Percentiles rank a stretch among this genome's conserved stretches.
These are phyloP conservation scores for Austropuccinia psidii DNA, from an alignment of 1,284 basidiomycete genomes.

Conservation along the genomic window DNA sequence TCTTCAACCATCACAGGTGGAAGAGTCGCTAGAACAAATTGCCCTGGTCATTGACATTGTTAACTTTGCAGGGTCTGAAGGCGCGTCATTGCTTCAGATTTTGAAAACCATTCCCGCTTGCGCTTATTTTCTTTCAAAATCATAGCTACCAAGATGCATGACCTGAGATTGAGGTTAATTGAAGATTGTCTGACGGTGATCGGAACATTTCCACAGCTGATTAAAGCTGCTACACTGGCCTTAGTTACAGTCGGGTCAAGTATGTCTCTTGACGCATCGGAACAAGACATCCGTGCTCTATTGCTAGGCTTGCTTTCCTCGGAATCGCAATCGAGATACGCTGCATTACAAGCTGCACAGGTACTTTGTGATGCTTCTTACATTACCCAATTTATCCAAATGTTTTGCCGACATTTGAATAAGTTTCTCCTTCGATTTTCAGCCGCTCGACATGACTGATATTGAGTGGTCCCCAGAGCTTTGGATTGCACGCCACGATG, in stretches of 20 bases:
- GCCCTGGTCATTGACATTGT: constrained; percentile 76
- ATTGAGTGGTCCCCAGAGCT: constrained; percentile 83
- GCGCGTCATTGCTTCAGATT: constrained; percentile 51
- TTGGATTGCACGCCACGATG: constrained; percentile 83
- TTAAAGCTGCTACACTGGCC: constrained; percentile 75
- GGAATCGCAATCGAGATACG: constrained; percentile 79
- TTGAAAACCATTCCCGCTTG: neutral
- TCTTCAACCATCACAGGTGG: constrained; percentile 55
- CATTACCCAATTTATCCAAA: neutral
- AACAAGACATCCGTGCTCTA: constrained; percentile 61
- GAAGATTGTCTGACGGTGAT: constrained; percentile 68
- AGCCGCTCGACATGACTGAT: constrained; percentile 93
- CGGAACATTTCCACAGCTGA: constrained; percentile 67
- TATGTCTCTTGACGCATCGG: constrained; percentile 61
- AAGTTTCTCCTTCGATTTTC: neutral
- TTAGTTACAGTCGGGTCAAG: constrained; percentile 77
- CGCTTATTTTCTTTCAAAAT: neutral
- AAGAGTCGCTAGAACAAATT: constrained; percentile 78
- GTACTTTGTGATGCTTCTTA: neutral
- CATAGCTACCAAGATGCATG: constrained; percentile 40
- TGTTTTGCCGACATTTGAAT: too few relatives aligned
- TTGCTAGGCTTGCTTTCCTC: constrained; percentile 70
- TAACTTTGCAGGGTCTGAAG: constrained; percentile 75
- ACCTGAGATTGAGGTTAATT: constrained; percentile 51
- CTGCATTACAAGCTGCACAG: constrained; percentile 74